These are phyloP conservation scores for Stemphylium lycopersici DNA, from an alignment of 2,329 filamentous ascomycete genomes.

Conservation along the genomic window DNA sequence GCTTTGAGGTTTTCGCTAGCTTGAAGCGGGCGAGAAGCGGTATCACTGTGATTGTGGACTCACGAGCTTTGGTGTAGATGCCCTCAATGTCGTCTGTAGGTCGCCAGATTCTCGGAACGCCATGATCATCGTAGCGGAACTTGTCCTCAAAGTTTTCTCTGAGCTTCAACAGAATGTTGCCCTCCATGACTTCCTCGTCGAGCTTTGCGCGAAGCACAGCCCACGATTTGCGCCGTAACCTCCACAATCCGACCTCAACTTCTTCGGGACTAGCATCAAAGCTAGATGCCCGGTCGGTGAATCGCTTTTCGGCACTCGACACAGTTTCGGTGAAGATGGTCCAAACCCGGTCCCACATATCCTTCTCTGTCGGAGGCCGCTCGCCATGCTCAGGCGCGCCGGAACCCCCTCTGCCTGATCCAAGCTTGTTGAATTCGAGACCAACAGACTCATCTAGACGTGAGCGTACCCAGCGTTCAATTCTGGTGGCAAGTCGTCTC, in stretches of 20 bases:
- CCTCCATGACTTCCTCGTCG: conserved; percentile 97
- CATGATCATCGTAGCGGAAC: conserved; percentile 95
- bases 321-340: conserved; percentile 81
- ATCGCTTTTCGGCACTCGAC: conserved; percentile 81
- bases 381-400: conserved; percentile 80
- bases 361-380: conserved; percentile 74
- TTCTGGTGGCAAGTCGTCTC: conserved; percentile 84
- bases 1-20: conserved; percentile 72
- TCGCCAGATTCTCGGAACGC: conserved; percentile 95
- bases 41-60: conserved; percentile 89
- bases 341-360: conserved; percentile 97
- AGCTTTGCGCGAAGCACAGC: conserved; percentile 86
- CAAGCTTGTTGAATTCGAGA: conserved; percentile 94
- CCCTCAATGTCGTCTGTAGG: conserved; percentile 97
- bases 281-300: conserved; percentile 86
- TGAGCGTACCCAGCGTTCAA: conserved; percentile 92
- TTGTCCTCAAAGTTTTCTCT: conserved; percentile 99
- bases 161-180: conserved; percentile 92
- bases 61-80: conserved; percentile 87
- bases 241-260: conserved; percentile 90
- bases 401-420: conserved; percentile 81
- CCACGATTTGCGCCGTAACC: conserved; percentile 93
- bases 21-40: conserved; percentile 86
- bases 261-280: conserved; percentile 93
- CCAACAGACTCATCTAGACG: conserved; percentile 86